These are phyloP conservation scores for Hyaloscypha finlandica DNA, from an alignment of 495 filamentous ascomycete genomes.

Conservation along the genomic window DNA sequence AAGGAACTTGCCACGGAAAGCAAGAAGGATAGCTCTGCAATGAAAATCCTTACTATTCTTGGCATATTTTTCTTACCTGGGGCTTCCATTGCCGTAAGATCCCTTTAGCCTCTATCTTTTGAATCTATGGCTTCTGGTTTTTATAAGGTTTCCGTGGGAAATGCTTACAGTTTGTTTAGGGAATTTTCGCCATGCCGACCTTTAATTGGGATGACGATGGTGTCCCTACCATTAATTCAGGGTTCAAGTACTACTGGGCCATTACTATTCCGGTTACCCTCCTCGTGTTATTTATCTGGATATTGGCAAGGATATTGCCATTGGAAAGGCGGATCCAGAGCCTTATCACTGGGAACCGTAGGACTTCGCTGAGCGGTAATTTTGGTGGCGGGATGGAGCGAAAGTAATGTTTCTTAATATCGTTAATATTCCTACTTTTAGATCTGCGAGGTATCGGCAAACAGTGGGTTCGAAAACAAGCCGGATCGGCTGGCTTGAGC, in stretches of 20 bases:
- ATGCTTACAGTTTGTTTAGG: background rate
- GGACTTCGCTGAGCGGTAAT: background rate
- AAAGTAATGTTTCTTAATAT: background rate
- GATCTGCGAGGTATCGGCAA: background rate
- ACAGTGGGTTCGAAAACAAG: background rate
- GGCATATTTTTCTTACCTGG: constrained; percentile 55
- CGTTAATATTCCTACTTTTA: background rate
- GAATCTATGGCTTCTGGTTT: background rate
- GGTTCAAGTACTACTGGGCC: background rate
- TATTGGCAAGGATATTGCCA: background rate
- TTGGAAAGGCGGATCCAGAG: too few species aligned
- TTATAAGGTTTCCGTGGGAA: background rate
- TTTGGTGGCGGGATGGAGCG: background rate
- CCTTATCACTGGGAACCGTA: background rate
- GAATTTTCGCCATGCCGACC: background rate
- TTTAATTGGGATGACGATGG: background rate
- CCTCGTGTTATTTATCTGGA: background rate
- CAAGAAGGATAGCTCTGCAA: constrained; percentile 37
- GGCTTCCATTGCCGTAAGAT: constrained; percentile 43
- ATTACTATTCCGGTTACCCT: background rate
- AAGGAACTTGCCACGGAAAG: too few species aligned
- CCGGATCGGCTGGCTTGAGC: background rate
- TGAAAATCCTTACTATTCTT: constrained; percentile 56
- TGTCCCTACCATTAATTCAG: background rate
- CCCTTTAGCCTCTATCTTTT: background rate